Percentiles rank a stretch among this genome's conserved stretches.
Conservation (phyloP, 1,284 basidiomycete genomes). For the Trichosporon sp. region DNA sequence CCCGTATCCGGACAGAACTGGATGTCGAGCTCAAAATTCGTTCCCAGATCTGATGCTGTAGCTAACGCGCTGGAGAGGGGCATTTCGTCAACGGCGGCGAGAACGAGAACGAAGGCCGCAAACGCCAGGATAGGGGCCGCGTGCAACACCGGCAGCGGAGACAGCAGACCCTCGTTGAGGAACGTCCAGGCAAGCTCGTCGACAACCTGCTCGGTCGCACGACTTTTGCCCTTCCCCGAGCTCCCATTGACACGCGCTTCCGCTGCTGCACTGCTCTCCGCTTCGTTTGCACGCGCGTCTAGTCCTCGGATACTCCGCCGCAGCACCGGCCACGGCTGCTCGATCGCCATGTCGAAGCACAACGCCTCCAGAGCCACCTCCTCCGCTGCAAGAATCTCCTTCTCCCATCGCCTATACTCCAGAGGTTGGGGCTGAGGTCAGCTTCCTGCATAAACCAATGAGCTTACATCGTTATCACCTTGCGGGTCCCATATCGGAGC, state of each 20-base stretch:
- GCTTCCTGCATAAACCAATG: not conserved
- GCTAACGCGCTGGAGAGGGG: conserved; percentile 21
- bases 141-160: conserved; percentile 32
- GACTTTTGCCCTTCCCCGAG: conserved; percentile 14
- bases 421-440: conserved; percentile 38
- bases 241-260: conserved; percentile 4
- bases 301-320: conserved; percentile 57
- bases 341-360: conserved; percentile 84
- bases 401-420: conserved; percentile 71
- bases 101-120: conserved; percentile 25
- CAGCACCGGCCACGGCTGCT: conserved; percentile 72
- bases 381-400: conserved; percentile 69
- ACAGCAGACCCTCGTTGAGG: conserved; percentile 27
- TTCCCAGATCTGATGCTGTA: conserved; percentile 26
- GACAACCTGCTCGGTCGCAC: conserved; percentile 22
- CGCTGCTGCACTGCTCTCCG: conserved; percentile 3
- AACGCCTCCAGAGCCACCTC: conserved; percentile 79
- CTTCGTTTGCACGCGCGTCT: conserved; percentile 15
- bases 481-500: conserved; percentile 28
- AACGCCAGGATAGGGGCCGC: conserved; percentile 30
- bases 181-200: conserved; percentile 31
- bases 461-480: conserved; percentile 1
- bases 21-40: conserved; percentile 30
- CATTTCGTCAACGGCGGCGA: conserved; percentile 25
- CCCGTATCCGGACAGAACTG: conserved; percentile 16